These are phyloP conservation scores for Aspergillus bridgeri DNA, from an alignment of 495 filamentous ascomycete species.

Conservation along the genomic window DNA sequence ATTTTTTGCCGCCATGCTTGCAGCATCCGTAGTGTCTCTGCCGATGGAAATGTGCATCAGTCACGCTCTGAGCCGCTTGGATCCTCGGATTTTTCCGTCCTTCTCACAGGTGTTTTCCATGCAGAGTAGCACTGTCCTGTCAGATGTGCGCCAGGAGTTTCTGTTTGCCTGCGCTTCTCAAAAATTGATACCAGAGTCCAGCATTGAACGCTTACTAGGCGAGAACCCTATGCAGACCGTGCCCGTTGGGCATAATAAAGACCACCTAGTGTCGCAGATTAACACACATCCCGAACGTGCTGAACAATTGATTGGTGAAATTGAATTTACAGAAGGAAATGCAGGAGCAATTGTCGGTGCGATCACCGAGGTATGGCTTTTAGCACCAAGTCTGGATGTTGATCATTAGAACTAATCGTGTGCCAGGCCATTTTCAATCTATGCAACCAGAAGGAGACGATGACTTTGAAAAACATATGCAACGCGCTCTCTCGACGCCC, in stretches of 20 bases:
- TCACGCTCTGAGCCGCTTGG: slow-evolving; percentile 70
- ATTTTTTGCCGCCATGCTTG: slow-evolving; percentile 63
- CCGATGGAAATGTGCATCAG: slow-evolving; percentile 76
- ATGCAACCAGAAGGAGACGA: slow-evolving; percentile 81
- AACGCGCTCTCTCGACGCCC: slow-evolving; percentile 75
- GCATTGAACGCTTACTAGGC: slow-evolving; percentile 76
- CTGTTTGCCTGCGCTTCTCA: slow-evolving; percentile 89
- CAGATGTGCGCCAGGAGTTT: slow-evolving; percentile 86
- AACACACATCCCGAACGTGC: slow-evolving; percentile 65
- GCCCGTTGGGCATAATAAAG: slow-evolving; percentile 71
- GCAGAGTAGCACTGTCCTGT: slow-evolving; percentile 68
- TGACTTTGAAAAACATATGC: slow-evolving; percentile 84
- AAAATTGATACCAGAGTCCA: slow-evolving; percentile 69
- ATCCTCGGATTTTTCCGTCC: slow-evolving; percentile 75
- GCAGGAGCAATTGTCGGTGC: slow-evolving; percentile 83
- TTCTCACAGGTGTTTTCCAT: slow-evolving; percentile 79
- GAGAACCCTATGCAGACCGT: slow-evolving; percentile 82
- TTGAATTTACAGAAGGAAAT: slow-evolving; percentile 94
- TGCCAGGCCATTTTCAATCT: slow-evolving; percentile 69
- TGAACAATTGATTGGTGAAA: slow-evolving; percentile 69
- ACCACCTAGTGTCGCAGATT: slow-evolving; percentile 71
- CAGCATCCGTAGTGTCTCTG: slow-evolving; percentile 60
- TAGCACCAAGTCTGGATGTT: not conserved
- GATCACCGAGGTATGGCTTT: slow-evolving; percentile 64
- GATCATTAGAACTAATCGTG: slow-evolving; percentile 14